These are phyloP conservation scores for Penicillium paradoxum DNA, from an alignment of 495 filamentous ascomycete genomes.

Conservation along the genomic window DNA sequence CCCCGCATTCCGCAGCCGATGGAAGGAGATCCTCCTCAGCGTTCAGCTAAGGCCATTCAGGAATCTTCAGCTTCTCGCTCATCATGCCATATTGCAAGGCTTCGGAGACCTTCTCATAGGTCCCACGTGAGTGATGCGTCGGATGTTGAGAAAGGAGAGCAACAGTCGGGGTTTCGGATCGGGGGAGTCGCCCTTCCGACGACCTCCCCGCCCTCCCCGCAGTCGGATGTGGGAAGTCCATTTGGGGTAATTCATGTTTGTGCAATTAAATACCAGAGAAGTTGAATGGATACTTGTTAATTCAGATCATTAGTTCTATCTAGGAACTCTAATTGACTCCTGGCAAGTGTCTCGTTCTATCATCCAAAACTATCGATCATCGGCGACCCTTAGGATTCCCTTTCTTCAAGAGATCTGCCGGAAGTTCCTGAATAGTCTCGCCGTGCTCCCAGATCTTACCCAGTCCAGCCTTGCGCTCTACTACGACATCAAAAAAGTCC, in stretches of 20 bases:
- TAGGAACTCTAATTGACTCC: too few species aligned
- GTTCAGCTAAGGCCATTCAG: neutral
- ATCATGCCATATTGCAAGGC: neutral
- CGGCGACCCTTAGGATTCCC: conserved; percentile 33
- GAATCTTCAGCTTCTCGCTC: neutral
- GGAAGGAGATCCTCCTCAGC: neutral
- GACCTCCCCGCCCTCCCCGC: conserved; percentile 9
- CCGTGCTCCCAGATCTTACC: conserved; percentile 65
- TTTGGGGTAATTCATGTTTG: neutral
- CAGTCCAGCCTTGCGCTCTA: conserved; percentile 51
- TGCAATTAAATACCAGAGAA: too few species aligned
- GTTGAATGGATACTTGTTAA: too few species aligned
- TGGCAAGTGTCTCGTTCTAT: too few species aligned
- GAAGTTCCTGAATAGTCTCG: conserved; percentile 49
- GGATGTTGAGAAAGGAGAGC: conserved; percentile 2
- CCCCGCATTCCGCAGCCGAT: neutral
- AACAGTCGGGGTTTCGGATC: conserved; percentile 8
- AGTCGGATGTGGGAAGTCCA: neutral
- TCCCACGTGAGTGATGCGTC: conserved; percentile 9
- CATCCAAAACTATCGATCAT: conserved; percentile 5
- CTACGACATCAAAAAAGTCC: conserved; percentile 48
- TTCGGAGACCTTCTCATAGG: conserved; percentile 11
- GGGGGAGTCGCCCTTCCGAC: conserved; percentile 14
- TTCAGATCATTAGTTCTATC: neutral
- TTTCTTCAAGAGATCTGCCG: conserved; percentile 25